Evolutionary conservation across 1,139 yeast genomes (phyloP).

Genomic region (Maudiozyma humilis): DNA sequence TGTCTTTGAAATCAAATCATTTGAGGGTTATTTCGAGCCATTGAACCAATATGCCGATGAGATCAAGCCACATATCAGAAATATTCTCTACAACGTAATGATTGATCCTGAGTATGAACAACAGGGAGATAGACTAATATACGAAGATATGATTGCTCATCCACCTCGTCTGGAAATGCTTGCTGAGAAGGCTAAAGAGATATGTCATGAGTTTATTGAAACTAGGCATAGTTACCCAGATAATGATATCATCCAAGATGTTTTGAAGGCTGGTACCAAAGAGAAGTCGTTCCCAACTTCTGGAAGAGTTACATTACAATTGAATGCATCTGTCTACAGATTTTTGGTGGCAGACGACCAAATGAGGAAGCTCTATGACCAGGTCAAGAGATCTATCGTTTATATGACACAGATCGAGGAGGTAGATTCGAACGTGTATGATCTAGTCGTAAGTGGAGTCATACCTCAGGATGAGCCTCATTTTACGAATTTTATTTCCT

Average conservation of each 20-base stretch:
- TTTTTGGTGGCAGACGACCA: constrained; percentile 35
- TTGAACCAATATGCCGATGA: constrained; percentile 29
- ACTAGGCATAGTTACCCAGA: constrained; percentile 21
- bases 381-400: constrained; percentile 71
- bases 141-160: constrained; percentile 25
- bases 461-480: constrained; percentile 55
- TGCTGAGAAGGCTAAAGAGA: constrained; percentile 25
- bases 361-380: constrained; percentile 53
- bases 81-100: constrained; percentile 21
- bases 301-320: constrained; percentile 31
- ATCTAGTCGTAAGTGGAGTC: constrained; percentile 65
- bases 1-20: constrained; percentile 24
- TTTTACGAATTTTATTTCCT: constrained; percentile 46
- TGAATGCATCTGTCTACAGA: constrained; percentile 45
- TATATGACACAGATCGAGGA: constrained; percentile 71
- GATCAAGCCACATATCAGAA: constrained; percentile 23
- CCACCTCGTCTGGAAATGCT: constrained; percentile 25
- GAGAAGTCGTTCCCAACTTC: constrained; percentile 11
- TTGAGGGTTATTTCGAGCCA: constrained; percentile 28
- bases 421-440: constrained; percentile 61
- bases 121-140: constrained; percentile 24
- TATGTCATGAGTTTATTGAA: constrained; percentile 19
- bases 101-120: constrained; percentile 28
- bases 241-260: constrained; percentile 26
- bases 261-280: constrained; percentile 15